Conservation (phyloP, 257 asterid genomes). For the Hygrophila difformis region DNA sequence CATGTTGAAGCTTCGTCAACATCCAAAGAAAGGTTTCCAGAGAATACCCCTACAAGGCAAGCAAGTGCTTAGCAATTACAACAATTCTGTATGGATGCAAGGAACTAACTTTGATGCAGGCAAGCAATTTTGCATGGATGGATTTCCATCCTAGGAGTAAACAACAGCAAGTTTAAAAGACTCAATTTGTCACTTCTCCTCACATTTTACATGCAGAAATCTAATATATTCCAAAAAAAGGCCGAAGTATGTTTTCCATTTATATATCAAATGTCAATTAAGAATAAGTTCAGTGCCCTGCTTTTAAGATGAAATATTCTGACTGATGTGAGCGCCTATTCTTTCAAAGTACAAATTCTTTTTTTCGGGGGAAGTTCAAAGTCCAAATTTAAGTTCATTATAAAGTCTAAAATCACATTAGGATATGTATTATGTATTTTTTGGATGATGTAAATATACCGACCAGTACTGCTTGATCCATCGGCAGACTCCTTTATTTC, state of each 20-base stretch:
- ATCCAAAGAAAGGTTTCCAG: constrained; percentile 87
- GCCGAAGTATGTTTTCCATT: background rate
- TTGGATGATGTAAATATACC: constrained; percentile 18
- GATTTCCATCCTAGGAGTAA: background rate
- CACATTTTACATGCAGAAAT: constrained; percentile 1
- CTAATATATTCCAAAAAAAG: constrained; percentile 4
- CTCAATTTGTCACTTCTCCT: background rate
- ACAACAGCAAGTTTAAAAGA: background rate
- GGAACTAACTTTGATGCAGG: background rate
- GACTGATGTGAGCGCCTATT: too few species aligned
- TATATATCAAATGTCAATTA: constrained; percentile 3
- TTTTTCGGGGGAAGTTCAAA: too few species aligned
- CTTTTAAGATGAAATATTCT: too few species aligned
- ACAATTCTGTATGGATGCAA: constrained; percentile 3
- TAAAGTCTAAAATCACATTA: too few species aligned
- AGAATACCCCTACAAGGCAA: constrained; percentile 56
- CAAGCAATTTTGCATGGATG: background rate
- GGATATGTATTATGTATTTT: too few species aligned
- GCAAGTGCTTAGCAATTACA: constrained; percentile 2
- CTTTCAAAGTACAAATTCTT: too few species aligned
- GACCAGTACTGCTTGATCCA: constrained; percentile 56
- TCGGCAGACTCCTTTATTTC: constrained; percentile 52
- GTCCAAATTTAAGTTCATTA: too few species aligned
- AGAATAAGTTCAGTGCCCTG: too few species aligned
- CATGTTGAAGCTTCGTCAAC: constrained; percentile 61